Base-by-base conservation (phyloP, 108 stramenopile species). In the Skeletonema tropicum region DNA sequence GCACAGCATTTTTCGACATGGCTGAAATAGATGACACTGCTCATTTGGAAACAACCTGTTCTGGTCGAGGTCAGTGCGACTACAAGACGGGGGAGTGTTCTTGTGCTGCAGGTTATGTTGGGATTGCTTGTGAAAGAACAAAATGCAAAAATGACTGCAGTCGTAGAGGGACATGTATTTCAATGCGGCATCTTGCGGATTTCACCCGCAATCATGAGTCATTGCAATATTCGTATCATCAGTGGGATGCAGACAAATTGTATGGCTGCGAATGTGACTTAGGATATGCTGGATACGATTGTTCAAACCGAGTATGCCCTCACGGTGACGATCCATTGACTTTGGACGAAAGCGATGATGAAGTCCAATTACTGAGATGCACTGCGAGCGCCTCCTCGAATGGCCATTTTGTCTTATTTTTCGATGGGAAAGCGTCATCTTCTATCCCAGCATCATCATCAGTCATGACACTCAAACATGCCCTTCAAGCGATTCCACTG, bases 221-320 rank as follows among this genome's bases (percentile, higher is more conserved):
- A 1, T 63, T 74, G 49, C 61, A 65, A 70, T 80, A 48, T 59
- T 17, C 72, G 1, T 85, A 85, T 42, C 42, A 68, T 23, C 52
- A 58, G 46, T 93, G 91, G 89, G 94, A 95, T 36, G 88, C 85
- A 3, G 78, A 88, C 11, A 94, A 87, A 73, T 69, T 91, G n/a
- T 89, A 87, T 64, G 91, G 94, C 41, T 95, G 94, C 70, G 35
- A 80, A 3, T 95, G 94, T 62, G 94, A 93, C 66, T 58, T 33
- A 13, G 91, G 91, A 21, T 93, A 70, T 66, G 42, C 52, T 17
- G 92, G 92, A 0, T 73, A 65, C 33, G 63, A 87, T 62, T 95
- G 94, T 67, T 79, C 83, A 38, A 32, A 86, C 14, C 83, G 89
- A 19, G 25, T 63, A 31, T 95, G 94, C 68, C 91, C 94, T 3